A percentile compares a stretch with the other conserved stretches of the same genome.
phyloP scores from a whole-genome alignment of 306 rosid species.

The Mimosa pudica region DNA sequence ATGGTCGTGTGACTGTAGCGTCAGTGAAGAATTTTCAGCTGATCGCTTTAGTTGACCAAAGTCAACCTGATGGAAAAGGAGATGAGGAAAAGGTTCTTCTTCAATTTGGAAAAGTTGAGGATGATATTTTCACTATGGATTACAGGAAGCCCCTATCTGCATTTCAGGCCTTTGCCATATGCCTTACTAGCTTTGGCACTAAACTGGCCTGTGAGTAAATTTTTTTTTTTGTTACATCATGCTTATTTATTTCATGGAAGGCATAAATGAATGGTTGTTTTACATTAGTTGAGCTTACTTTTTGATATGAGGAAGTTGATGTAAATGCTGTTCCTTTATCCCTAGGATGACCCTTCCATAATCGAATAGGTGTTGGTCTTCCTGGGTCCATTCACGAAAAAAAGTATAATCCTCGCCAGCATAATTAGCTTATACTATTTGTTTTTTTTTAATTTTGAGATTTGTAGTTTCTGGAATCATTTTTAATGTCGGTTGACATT shows the following conservation, averaged over 20 bases:
- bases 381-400: no score
- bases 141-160: constrained; percentile 92
- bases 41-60: constrained; percentile 75
- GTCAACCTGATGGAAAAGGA: constrained; percentile 93
- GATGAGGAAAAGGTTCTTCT: constrained; percentile 87
- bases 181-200: constrained; percentile 97
- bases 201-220: constrained; percentile 93
- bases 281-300: constrained; percentile 30
- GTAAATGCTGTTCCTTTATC: constrained; percentile 52
- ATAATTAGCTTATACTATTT: no score
- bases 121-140: constrained; percentile 94
- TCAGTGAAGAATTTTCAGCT: constrained; percentile 98
- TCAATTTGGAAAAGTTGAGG: constrained; percentile 96
- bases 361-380: background rate
- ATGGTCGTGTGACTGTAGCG: constrained; percentile 96
- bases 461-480: background rate
- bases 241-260: constrained; percentile 47
- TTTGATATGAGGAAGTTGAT: constrained; percentile 41
- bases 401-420: background rate
- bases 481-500: background rate
- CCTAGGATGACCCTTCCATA: constrained; percentile 36
- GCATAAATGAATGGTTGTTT: constrained; percentile 40
- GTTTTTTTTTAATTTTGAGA: no score
- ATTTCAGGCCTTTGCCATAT: constrained; percentile 94
- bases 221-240: constrained; percentile 27